Conservation (phyloP, 1,284 basidiomycete species). For the Xerocomus amazonicus region DNA sequence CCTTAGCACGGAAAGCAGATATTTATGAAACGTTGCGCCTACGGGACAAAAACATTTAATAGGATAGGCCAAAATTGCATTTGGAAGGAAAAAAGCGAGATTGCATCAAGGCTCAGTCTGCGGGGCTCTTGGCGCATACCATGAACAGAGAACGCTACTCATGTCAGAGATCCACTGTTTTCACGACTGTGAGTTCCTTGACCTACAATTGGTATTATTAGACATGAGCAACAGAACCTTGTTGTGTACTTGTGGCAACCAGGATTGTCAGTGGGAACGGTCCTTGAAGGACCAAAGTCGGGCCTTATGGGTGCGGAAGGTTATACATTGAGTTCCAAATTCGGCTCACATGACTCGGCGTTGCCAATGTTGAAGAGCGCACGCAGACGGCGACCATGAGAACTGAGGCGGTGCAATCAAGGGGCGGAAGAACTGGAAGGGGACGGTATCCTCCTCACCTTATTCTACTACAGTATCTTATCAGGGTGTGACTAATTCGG, state of each 20-base stretch:
- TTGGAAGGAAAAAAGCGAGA: neutral
- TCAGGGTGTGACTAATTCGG: too few species aligned
- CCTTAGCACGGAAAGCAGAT: neutral
- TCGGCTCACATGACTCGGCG: neutral
- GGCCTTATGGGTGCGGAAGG: neutral
- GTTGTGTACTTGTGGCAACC: neutral
- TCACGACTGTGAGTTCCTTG: neutral
- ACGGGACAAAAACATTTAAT: too few species aligned
- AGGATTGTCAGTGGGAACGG: neutral
- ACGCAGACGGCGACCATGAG: neutral
- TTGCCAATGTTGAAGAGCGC: neutral
- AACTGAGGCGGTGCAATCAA: neutral
- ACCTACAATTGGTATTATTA: too few species aligned
- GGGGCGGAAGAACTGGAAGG: neutral
- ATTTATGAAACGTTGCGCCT: neutral
- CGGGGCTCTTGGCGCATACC: too few species aligned
- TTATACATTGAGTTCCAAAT: neutral
- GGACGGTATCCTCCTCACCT: too few species aligned
- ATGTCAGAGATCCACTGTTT: neutral
- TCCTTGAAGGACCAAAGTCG: neutral
- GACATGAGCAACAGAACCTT: neutral
- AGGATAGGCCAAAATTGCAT: too few species aligned
- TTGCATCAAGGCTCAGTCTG: neutral
- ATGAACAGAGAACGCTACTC: neutral
- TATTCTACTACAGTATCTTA: too few species aligned